A percentile compares a stretch with the other conserved stretches of the same genome.
These are phyloP conservation scores for Solanum gandarillasii DNA, from an alignment of 257 asterid species.

Conservation along the genomic window DNA sequence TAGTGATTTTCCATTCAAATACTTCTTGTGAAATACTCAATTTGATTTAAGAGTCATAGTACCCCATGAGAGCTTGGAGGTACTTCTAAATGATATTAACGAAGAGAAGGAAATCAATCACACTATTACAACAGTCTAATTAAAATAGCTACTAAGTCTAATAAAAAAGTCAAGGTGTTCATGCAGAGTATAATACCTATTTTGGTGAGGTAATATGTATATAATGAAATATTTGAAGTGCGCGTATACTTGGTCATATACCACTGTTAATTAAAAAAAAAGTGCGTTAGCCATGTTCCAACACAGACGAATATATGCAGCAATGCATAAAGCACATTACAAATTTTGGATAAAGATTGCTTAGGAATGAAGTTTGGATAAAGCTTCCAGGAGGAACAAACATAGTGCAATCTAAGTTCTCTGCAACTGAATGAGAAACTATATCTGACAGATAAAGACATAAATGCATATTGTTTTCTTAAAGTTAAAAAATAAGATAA, in stretches of 20 bases:
- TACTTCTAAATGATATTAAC: background rate
- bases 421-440: background rate
- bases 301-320: background rate
- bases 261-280: background rate
- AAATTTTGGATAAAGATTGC: constrained; percentile 26
- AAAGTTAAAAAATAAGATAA: constrained; percentile 8
- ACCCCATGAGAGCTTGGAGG: background rate
- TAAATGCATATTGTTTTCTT: background rate
- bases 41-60: background rate
- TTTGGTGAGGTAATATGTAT: background rate
- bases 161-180: background rate
- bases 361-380: constrained; percentile 55
- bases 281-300: background rate
- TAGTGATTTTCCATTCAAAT: background rate
- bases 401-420: background rate
- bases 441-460: constrained; percentile 16
- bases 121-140: background rate
- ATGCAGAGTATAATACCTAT: background rate
- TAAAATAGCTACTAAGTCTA: background rate
- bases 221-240: background rate
- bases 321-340: background rate
- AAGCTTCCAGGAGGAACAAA: constrained; percentile 20
- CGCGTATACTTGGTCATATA: background rate
- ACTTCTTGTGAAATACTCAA: background rate
- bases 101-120: background rate